Evolutionary conservation across 495 filamentous ascomycete genomes (phyloP), one percentile per base, ranked within the genome.

Genomic region (Aspergillus hancockii): DNA sequence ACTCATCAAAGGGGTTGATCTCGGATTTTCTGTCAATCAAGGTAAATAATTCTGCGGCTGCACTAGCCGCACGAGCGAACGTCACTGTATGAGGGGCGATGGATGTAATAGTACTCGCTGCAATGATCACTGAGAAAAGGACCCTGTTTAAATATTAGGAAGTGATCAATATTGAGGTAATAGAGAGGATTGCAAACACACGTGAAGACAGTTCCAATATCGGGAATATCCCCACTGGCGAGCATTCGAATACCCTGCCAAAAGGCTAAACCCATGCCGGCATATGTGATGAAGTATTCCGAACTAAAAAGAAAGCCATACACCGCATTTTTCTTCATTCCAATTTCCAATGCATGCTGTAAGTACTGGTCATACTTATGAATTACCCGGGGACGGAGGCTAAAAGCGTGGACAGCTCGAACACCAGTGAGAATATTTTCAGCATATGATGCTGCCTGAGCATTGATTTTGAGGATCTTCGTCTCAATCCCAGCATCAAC

Each of bases 181-280:
- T 10, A 5, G 40, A 21, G 22, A 18, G 23, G 3, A 10, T 10
- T 3, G 86, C 49, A 86, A 3, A 34, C 50, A 23, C 5, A 71
- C 55, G 49, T 46, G 49, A 61, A 78, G 61, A 91, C 88, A 9
- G 78, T 85, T 43, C 89, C 89, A 70, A 88, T 86, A 63, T 94
- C 90, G 13, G 92, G 75, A 50, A 93, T 91, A 23, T 80, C 71
- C 49, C 91, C 91, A 50, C 85, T 68, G 3, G 80, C 75, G 87
- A 94, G 91, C 63, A 93, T 90, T 18, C 43, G 18, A 31, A 62
- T 60, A 16, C 66, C 68, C 34, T 67, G 61, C 67, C 67, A 70
- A 43, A 67, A 70, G 7, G 56, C 56, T 7, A 71, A 38, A 21
- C 58, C 66, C 28, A 57, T 57, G 4, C 58, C 65, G 3, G 58